phyloP scores from a whole-genome alignment of 139 green algal genomes.

The Klebsormidium nitens region DNA sequence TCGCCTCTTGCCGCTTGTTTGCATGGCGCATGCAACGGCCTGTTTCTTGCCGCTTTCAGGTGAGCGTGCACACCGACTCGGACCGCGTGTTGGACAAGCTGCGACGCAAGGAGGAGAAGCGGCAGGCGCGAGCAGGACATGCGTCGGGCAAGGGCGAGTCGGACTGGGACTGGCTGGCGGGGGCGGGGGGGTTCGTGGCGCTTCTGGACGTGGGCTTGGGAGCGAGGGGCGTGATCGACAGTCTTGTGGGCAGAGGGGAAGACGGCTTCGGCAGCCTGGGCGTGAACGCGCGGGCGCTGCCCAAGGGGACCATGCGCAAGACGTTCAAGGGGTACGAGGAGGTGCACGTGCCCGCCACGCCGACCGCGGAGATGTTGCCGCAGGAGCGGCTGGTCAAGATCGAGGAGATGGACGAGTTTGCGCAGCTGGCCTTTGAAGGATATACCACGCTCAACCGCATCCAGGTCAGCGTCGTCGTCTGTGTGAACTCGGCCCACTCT shows the following conservation, averaged over 20 bases:
- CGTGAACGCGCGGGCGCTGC: slow-evolving; percentile 56
- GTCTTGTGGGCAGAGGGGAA: slow-evolving; percentile 32
- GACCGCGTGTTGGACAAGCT: slow-evolving; percentile 37
- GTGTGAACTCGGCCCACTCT: no score
- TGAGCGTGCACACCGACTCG: slow-evolving; percentile 39
- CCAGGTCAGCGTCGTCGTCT: no score
- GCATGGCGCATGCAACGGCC: neutral
- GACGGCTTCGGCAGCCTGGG: neutral
- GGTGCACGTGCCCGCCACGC: slow-evolving; percentile 84
- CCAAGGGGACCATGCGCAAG: slow-evolving; percentile 63
- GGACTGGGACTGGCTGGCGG: slow-evolving; percentile 10
- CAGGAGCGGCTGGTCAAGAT: slow-evolving; percentile 29
- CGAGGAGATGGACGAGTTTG: slow-evolving; percentile 35
- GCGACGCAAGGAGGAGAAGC: slow-evolving; percentile 32
- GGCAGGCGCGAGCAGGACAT: neutral
- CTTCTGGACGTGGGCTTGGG: slow-evolving; percentile 16
- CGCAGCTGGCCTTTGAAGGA: slow-evolving; percentile 68
- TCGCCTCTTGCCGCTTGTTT: neutral
- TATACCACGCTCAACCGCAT: slow-evolving; percentile 95
- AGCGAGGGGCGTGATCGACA: slow-evolving; percentile 25
- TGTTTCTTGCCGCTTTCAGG: neutral
- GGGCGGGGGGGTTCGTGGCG: slow-evolving; percentile 20
- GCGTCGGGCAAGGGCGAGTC: neutral
- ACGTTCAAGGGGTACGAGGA: slow-evolving; percentile 93
- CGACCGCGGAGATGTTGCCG: neutral